These are phyloP conservation scores for Sanghuangporus weigelae DNA, from an alignment of 1,284 basidiomycete genomes.

Conservation along the genomic window DNA sequence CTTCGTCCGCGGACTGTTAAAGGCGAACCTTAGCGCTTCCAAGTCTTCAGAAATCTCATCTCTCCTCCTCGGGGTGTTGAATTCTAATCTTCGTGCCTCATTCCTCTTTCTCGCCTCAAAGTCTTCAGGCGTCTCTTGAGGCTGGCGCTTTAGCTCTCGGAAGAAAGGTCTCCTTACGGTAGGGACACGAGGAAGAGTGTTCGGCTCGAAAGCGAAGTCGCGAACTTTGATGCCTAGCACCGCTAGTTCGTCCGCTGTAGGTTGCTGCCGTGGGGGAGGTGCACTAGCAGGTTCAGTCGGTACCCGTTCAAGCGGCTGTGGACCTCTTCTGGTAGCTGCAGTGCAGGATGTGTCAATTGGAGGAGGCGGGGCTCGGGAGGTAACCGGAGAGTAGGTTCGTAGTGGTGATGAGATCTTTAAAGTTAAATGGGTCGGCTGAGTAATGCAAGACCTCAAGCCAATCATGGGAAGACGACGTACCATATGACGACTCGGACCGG, in stretches of 20 bases:
- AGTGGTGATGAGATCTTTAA: background rate
- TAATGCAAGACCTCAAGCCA: background rate
- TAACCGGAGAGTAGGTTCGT: background rate
- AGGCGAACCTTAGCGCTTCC: background rate
- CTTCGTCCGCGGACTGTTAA: background rate
- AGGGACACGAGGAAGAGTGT: constrained; percentile 51
- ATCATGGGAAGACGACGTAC: background rate
- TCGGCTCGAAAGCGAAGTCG: constrained; percentile 64
- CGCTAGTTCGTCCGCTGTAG: constrained; percentile 24
- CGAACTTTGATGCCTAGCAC: constrained; percentile 57
- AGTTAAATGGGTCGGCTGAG: background rate
- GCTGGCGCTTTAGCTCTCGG: constrained; percentile 6
- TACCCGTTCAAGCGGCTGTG: constrained; percentile 9
- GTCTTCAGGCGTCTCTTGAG: background rate
- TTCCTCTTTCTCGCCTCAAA: background rate
- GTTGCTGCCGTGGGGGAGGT: constrained; percentile 4
- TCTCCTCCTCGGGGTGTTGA: background rate
- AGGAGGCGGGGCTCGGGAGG: background rate
- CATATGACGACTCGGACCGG: background rate
- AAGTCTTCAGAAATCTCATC: background rate
- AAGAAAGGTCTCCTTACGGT: constrained; percentile 32
- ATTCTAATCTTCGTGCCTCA: constrained; percentile 3
- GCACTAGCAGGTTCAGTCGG: constrained; percentile 10
- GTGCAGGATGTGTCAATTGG: constrained; percentile 2
- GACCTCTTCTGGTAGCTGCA: background rate